Percentiles rank a stretch among this genome's conserved stretches.
Conservation (phyloP, 2,329 filamentous ascomycete genomes). For the Hansfordia pulvinata region DNA sequence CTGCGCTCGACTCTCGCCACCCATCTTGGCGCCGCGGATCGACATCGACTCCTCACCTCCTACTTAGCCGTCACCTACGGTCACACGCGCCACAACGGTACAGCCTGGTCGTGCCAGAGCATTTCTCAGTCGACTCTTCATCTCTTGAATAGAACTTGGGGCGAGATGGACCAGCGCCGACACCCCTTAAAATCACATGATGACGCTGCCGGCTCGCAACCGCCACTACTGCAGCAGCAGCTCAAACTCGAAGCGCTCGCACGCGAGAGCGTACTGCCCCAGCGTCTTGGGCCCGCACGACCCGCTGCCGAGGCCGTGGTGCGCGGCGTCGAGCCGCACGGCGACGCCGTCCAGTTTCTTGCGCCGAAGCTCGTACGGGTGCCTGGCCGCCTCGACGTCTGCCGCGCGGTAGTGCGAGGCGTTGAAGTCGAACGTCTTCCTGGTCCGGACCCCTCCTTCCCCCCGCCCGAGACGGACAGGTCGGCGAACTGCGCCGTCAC, state of each 20-base stretch:
- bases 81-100: too few relatives aligned
- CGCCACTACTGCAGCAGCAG: conserved; percentile 1
- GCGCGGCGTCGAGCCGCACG: conserved; percentile 1
- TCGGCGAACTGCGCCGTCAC: conserved; percentile 14
- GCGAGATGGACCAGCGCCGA: too few relatives aligned
- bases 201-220: too few relatives aligned
- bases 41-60: too few relatives aligned
- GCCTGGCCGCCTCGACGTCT: conserved; percentile 1
- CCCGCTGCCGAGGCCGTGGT: conserved; percentile 1
- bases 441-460: conserved; percentile 19
- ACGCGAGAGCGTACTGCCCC: background rate
- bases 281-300: background rate
- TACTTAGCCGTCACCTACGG: too few relatives aligned
- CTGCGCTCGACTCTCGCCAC: too few relatives aligned
- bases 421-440: conserved; percentile 36
- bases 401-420: conserved; percentile 23
- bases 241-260: background rate
- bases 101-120: too few relatives aligned
- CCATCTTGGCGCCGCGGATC: too few relatives aligned
- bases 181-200: too few relatives aligned
- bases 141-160: too few relatives aligned
- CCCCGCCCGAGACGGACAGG: conserved; percentile 5
- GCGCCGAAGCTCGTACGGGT: conserved; percentile 1
- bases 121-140: too few relatives aligned
- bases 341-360: background rate